Evolutionary conservation across 2,329 filamentous ascomycete species (phyloP), one percentile per base, ranked within the genome.

Genomic region (Iodosphaeria phyllophila): DNA sequence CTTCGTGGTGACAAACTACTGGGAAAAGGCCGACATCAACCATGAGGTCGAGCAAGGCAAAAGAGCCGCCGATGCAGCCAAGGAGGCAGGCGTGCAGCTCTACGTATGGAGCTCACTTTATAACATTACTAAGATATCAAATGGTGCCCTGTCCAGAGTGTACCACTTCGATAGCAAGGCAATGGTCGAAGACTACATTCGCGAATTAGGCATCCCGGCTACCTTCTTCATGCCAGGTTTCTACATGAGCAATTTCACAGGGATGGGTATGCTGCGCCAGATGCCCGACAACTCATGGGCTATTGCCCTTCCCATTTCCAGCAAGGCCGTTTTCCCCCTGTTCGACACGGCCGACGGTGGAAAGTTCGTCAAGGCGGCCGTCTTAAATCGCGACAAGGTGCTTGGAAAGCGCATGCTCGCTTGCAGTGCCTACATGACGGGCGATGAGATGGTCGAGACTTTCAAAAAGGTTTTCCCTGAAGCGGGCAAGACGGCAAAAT

Each of bases 161-260:
- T 43, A 52, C 31, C 58, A 64, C 32, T 72, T 71, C 30, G 66
- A 72, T 41, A 48, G 43, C 39, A 72, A 72, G 39, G 64, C 63
- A 12, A 44, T 56, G 8, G 53, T 64, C 0, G 64, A 67, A 33
- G 35, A 50, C n/a, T 65, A 71, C 36, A 57, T 67, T 23, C 54
- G 59, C 11, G 29, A 32, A 0, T 36, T 59, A 3, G 51, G 50
- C 0, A 45, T 67, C 6, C 52, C 56, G 3, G 50, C 53, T 13
- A 51, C 60, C 0, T 66, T 63, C 38, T 56, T 64, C 36, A 42
- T 56, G n/a, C 56, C 62, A 0, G 64, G 51, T 3, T 51, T 49
- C 25, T 70, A 63, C 36, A 64, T 67, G 60, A 41, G 54, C 35
- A 68, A 66, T 37, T 42, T 58, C 10, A 27, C 44, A 2, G 41